These are phyloP conservation scores for Lyophyllum atratum DNA, from an alignment of 768 basidiomycete genomes.

Conservation along the genomic window DNA sequence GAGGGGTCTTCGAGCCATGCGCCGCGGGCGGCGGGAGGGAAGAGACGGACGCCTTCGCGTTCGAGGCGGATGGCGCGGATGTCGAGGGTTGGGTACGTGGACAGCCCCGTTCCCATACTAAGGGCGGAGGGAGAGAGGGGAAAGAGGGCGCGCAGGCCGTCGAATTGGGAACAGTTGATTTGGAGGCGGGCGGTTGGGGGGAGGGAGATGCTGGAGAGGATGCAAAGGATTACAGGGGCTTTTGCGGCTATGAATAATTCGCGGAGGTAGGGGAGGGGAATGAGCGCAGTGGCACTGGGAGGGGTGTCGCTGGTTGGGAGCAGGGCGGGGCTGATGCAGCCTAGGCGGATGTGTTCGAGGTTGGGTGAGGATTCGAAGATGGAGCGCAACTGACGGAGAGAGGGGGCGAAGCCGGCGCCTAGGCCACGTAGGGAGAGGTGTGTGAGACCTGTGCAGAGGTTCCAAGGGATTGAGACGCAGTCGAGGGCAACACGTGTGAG, in stretches of 20 bases:
- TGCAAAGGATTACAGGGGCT: slow-evolving; percentile 23
- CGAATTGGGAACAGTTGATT: slow-evolving; percentile 25
- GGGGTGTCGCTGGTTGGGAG: neutral
- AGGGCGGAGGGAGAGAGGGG: too few species aligned
- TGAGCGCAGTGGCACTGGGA: neutral
- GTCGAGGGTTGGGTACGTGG: neutral
- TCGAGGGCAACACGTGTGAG: slow-evolving; percentile 35
- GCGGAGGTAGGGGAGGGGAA: slow-evolving; percentile 25
- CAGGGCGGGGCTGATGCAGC: slow-evolving; percentile 24
- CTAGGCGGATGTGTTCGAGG: slow-evolving; percentile 33
- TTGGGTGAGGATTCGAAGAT: slow-evolving; percentile 34
- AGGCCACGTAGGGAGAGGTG: slow-evolving; percentile 37
- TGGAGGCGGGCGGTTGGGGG: slow-evolving; percentile 27
- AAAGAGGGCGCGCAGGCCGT: slow-evolving; percentile 29
- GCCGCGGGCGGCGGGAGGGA: neutral
- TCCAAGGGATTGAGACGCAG: slow-evolving; percentile 36
- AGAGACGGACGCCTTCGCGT: slow-evolving; percentile 1
- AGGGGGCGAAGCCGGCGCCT: slow-evolving; percentile 29
- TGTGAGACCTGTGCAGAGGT: slow-evolving; percentile 31
- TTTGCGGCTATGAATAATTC: slow-evolving; percentile 31
- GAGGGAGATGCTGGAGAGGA: slow-evolving; percentile 26
- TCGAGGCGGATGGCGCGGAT: slow-evolving; percentile 6
- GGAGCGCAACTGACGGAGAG: slow-evolving; percentile 31
- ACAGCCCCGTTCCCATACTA: too few species aligned
- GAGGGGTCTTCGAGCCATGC: slow-evolving; percentile 1